These are phyloP conservation scores for Ammopiptanthus mongolicus DNA, from an alignment of 306 rosid genomes.

Conservation along the genomic window DNA sequence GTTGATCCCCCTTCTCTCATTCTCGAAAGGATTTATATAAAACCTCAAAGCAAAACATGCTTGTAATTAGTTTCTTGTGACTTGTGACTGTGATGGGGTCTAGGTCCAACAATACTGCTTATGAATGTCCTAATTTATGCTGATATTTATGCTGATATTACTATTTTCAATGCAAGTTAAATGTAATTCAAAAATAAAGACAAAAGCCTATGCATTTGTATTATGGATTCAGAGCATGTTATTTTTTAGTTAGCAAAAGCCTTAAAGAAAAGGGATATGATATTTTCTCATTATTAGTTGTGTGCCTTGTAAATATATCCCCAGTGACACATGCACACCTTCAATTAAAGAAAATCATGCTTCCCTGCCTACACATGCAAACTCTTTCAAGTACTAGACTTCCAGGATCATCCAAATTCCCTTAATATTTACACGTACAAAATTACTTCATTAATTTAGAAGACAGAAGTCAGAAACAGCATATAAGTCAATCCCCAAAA, in stretches of 20 bases:
- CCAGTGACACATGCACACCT: not conserved
- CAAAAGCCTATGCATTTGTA: too few species aligned
- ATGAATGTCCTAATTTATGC: not conserved
- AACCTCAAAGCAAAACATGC: too few species aligned
- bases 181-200: not conserved
- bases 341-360: not conserved
- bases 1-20: too few species aligned
- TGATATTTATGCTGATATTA: not conserved
- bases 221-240: too few species aligned
- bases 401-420: not conserved
- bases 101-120: not conserved
- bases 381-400: not conserved
- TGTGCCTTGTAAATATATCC: too few species aligned
- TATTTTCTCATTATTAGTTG: too few species aligned
- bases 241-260: too few species aligned
- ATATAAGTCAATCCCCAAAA: not conserved
- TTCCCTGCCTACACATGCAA: not conserved
- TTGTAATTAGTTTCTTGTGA: too few species aligned
- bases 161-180: not conserved
- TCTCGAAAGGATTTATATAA: too few species aligned
- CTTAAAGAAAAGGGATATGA: too few species aligned
- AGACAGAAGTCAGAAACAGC: not conserved
- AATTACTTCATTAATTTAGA: slow-evolving; percentile 6
- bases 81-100: too few species aligned
- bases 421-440: not conserved